A percentile compares a stretch with the other conserved stretches of the same genome.
These are phyloP conservation scores for Gamarada debralockiae DNA, from an alignment of 495 filamentous ascomycete species.

Conservation along the genomic window DNA sequence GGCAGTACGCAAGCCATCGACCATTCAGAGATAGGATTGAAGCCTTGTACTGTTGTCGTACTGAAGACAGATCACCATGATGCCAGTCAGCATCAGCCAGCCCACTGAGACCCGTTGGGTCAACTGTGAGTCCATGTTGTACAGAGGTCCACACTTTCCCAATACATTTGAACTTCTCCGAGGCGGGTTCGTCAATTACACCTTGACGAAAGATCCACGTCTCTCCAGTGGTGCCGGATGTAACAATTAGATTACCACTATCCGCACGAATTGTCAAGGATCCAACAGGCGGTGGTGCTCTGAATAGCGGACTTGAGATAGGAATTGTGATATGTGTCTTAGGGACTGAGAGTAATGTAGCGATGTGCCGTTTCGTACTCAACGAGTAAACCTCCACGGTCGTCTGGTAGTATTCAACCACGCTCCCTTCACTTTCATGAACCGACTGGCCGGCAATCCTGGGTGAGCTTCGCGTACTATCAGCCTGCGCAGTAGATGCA, in stretches of 20 bases:
- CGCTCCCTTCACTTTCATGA: constrained; percentile 8
- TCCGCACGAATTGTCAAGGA: constrained; percentile 67
- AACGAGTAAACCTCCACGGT: constrained; percentile 83
- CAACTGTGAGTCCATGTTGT: constrained; percentile 40
- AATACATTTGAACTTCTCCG: constrained; percentile 55
- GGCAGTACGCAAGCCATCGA: constrained; percentile 83
- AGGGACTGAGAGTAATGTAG: constrained; percentile 60
- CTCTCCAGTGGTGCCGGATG: constrained; percentile 80
- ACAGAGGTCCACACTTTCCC: constrained; percentile 86
- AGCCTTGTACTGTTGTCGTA: constrained; percentile 33
- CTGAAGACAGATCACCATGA: constrained; percentile 37
- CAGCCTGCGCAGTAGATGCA: constrained; percentile 17
- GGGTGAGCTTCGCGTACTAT: constrained; percentile 19
- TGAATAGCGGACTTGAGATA: constrained; percentile 49
- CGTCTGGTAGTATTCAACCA: constrained; percentile 60
- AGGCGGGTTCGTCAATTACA: constrained; percentile 24
- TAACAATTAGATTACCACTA: constrained; percentile 62
- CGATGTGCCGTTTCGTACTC: constrained; percentile 59
- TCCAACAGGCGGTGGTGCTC: constrained; percentile 60
- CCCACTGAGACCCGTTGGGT: constrained; percentile 41
- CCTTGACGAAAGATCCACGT: constrained; percentile 67
- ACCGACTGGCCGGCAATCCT: neutral
- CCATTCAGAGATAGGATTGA: constrained; percentile 70
- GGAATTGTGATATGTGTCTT: constrained; percentile 42
- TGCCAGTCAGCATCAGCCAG: constrained; percentile 51